A percentile compares a stretch with the other conserved stretches of the same genome.
phyloP scores from a whole-genome alignment of 2,329 filamentous ascomycete genomes.

The Epicoccum sorghinum region DNA sequence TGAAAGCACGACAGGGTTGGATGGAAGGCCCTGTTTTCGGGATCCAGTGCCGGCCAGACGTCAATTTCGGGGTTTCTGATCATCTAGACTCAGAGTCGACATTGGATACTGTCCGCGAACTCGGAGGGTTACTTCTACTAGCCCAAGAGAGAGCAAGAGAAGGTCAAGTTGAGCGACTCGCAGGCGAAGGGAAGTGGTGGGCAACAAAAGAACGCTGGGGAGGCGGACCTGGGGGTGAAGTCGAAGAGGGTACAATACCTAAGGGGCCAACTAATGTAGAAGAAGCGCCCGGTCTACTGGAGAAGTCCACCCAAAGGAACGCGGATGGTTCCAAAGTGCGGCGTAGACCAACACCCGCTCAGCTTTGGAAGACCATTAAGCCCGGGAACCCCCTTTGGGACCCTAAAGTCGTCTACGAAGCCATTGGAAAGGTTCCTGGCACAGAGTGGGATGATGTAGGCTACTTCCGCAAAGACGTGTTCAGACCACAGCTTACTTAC shows the following conservation, averaged over 20 bases:
- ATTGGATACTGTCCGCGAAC: slow-evolving; percentile 63
- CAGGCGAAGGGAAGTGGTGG: slow-evolving; percentile 67
- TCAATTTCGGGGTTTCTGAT: slow-evolving; percentile 54
- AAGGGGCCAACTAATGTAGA: slow-evolving; percentile 36
- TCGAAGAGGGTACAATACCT: slow-evolving; percentile 41
- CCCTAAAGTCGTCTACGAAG: slow-evolving; percentile 60
- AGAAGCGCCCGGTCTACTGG: slow-evolving; percentile 36
- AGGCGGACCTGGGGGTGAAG: slow-evolving; percentile 56
- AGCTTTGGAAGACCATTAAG: slow-evolving; percentile 61
- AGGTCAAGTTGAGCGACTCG: slow-evolving; percentile 55
- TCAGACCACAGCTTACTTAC: background rate
- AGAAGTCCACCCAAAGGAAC: slow-evolving; percentile 41
- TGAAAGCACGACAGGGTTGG: slow-evolving; percentile 59
- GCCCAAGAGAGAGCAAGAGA: slow-evolving; percentile 67
- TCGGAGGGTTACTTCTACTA: slow-evolving; percentile 62
- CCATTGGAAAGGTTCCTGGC: slow-evolving; percentile 59
- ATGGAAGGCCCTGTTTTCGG: slow-evolving; percentile 65
- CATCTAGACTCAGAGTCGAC: slow-evolving; percentile 38
- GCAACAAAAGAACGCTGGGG: slow-evolving; percentile 63
- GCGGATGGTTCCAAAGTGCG: slow-evolving; percentile 38
- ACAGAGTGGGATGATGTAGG: slow-evolving; percentile 62
- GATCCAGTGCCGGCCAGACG: slow-evolving; percentile 62
- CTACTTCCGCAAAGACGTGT: background rate
- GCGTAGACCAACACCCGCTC: slow-evolving; percentile 53
- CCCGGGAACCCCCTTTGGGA: slow-evolving; percentile 62